Percentiles rank a stretch among this genome's conserved stretches.
Conservation (phyloP, 1,139 yeast genomes). For the Debaryomyces fabryi region DNA sequence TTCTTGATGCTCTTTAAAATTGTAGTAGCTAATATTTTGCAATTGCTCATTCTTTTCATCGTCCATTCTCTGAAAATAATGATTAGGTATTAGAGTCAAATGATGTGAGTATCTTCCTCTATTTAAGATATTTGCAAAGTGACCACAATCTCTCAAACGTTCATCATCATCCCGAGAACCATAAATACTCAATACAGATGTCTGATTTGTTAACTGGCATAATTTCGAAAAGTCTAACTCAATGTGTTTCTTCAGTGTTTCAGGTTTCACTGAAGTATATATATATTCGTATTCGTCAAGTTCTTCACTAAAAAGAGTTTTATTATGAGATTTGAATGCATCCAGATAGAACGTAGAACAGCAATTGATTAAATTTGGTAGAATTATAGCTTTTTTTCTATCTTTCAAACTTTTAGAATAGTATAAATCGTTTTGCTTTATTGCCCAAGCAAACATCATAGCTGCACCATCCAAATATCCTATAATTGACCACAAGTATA, state of each 20-base stretch:
- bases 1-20: constrained; percentile 43
- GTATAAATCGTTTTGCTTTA: constrained; percentile 38
- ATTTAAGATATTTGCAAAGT: constrained; percentile 58
- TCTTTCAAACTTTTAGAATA: constrained; percentile 23
- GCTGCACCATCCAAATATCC: constrained; percentile 83
- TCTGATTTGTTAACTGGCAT: constrained; percentile 44
- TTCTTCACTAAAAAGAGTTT: background rate
- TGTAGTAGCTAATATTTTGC: constrained; percentile 35
- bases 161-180: constrained; percentile 73
- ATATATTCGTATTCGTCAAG: constrained; percentile 1
- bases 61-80: constrained; percentile 66
- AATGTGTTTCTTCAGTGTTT: constrained; percentile 11
- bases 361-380: constrained; percentile 52
- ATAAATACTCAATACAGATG: constrained; percentile 67
- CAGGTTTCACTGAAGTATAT: constrained; percentile 28
- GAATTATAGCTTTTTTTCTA: constrained; percentile 37
- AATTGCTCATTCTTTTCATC: constrained; percentile 30
- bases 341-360: constrained; percentile 6
- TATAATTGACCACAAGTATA: constrained; percentile 57
- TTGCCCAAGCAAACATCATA: constrained; percentile 75
- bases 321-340: constrained; percentile 14
- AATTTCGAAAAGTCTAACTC: constrained; percentile 48
- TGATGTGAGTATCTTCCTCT: constrained; percentile 55
- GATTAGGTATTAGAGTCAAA: constrained; percentile 67
- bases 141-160: constrained; percentile 63